Base-by-base conservation (phyloP, 2,329 filamentous ascomycete species). In the Colletotrichum cuscutae region DNA sequence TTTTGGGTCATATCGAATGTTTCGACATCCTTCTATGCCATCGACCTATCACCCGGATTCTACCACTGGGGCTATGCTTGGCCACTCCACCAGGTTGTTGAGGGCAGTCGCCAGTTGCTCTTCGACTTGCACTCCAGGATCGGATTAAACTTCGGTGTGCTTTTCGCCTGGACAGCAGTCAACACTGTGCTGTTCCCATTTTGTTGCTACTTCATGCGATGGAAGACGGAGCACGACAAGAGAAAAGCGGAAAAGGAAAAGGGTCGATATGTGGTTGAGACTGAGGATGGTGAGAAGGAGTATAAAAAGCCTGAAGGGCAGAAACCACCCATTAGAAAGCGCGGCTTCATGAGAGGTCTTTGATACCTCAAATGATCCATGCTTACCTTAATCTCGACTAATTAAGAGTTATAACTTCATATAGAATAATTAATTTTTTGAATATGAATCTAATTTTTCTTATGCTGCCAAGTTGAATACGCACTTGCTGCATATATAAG, bases 1-100 rank as follows among this genome's bases (percentile, higher is more conserved):
- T 92, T 91, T 76, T 92, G 89, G 90, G 89, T 92, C 54, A 90
- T 93, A 68, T 87, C 89, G 7, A 93, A 93, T 76, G 89, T 92
- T 0, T 83, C 86, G 0, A 91, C 89, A 0, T 81, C 85, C 0
- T 91, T 93, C 76, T 90, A 92, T 78, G 81, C 88, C 4, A 82
- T 92, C 56, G 88, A 90, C 30, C 81, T 93, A 28, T 86, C 88
- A 2, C 87, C 89, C 0, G 81, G 79, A 0, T 92, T 93, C 76
- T 93, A 90, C 77, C 78, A 80, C 2, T 93, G 89, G 88, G 90
- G 89, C 0, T 91, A 91, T 77, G 90, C 87, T 0, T 91, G 90
- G 88, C 91, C 90, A 9, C 79, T 93, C 67, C 88, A 92, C 78
- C 87, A 89, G 52, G 85, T 92, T 49, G 90, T 92, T 35, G 85